Conservation (phyloP, 2,329 filamentous ascomycete genomes). For the Nigrograna mackinnonii region DNA sequence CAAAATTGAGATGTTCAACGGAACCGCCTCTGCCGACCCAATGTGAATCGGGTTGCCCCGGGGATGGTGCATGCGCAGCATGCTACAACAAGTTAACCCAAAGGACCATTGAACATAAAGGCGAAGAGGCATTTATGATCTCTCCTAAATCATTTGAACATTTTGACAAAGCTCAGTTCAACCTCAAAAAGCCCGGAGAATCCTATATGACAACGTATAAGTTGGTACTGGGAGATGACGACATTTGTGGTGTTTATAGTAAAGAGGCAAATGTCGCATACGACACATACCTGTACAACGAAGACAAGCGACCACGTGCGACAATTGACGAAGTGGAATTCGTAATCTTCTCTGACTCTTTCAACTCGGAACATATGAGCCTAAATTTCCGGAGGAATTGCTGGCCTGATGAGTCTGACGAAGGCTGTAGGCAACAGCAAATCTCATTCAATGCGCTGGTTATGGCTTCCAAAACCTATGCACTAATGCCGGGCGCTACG, state of each 20-base stretch:
- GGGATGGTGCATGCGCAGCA: not conserved
- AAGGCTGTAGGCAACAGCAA: slow-evolving; percentile 1
- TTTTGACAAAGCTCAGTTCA: not conserved
- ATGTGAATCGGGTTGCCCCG: slow-evolving; percentile 1
- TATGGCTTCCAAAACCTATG: not conserved
- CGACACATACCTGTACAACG: not conserved
- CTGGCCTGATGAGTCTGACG: not conserved
- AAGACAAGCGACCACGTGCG: not conserved
- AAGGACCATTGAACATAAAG: not conserved
- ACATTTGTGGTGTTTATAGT: not conserved
- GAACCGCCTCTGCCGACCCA: not conserved
- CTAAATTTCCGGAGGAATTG: not conserved
- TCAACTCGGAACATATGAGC: not conserved
- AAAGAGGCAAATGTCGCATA: slow-evolving; percentile 1
- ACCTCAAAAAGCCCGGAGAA: not conserved
- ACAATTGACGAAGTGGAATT: not conserved
- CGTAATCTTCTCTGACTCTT: not conserved
- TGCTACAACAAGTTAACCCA: slow-evolving; percentile 1
- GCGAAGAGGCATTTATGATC: slow-evolving; percentile 2
- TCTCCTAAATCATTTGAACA: slow-evolving; percentile 2
- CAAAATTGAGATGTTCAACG: not conserved
- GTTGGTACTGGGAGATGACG: slow-evolving; percentile 1
- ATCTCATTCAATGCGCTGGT: not conserved
- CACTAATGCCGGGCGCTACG: not conserved
- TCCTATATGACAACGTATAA: not conserved